Base-by-base conservation (phyloP, 2,329 filamentous ascomycete species). In the Juglanconis juglandina region DNA sequence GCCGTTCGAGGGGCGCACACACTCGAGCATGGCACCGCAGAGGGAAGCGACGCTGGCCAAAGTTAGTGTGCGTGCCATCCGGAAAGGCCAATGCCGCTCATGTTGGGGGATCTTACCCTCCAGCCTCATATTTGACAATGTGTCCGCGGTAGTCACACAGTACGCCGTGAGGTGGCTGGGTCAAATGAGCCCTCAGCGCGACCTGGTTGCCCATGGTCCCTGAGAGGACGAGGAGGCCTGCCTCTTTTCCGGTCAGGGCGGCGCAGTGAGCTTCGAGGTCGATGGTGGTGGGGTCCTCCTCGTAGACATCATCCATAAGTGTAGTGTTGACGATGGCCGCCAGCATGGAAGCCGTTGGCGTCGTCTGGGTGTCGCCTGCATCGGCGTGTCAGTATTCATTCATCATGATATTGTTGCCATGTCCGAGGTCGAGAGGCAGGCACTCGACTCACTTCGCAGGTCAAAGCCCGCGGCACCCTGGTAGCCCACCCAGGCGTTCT, bases 151-250 rank as follows among this genome's bases (percentile, higher is more conserved):
- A 79, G 71, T 97, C 93, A 67, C 89, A 91, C 8, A 97, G 77
- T 5, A 97, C 84, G 7, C 84, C 84, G 71, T 96, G 87, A 0
- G 94, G 94, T 13, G 93, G 92, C 62, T 91, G 88, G 1, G 80
- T 83, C 13, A 97, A 81, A 61, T 95, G 89, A 1, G 90, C 83
- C 44, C 93, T 86, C 47, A 96, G 81, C 0, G 89, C 88, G 17
- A 97, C 79, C 72, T 96, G 92, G 75, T 97, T 97, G 46, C 92
- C 92, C 92, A 96, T 96, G 4, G 93, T 96, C 3, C 94, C 94
- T 0, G 91, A 95, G 61, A 96, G 81, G 58, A 96, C 91, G 57
- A 96, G 87, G 4, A 97, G 79, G 0, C 85, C 89, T 7, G 86
- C 86, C 68, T 92, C 88, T 67, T 96, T 92, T 66, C 86, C 86